A percentile compares a stretch with the other conserved stretches of the same genome.
These are phyloP conservation scores for Rhizophagus clarus DNA, from an alignment of 192 early-diverging fungal species.

Conservation along the genomic window DNA sequence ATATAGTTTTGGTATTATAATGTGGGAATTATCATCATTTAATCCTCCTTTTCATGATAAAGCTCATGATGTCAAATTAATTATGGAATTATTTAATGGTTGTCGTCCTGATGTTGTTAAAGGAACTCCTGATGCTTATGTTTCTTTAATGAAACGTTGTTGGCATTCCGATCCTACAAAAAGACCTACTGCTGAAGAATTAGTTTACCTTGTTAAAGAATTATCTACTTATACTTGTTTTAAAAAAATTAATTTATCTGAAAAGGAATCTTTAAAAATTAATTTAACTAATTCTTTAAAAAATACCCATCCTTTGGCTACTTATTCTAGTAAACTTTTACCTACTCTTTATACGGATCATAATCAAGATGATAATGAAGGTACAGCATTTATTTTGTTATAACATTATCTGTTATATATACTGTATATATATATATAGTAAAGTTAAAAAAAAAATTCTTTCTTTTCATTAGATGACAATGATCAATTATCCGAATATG, in stretches of 20 bases:
- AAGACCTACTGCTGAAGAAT: constrained; percentile 15
- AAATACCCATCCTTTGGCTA: neutral
- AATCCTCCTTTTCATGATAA: constrained; percentile 32
- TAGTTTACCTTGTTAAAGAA: neutral
- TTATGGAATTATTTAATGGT: neutral
- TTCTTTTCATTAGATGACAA: too few species aligned
- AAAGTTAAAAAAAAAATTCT: too few species aligned
- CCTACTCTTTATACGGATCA: too few species aligned
- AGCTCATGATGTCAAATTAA: neutral
- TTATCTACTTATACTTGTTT: neutral
- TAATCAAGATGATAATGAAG: too few species aligned
- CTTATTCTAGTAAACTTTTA: neutral
- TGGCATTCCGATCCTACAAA: neutral
- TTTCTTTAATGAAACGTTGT: constrained; percentile 2
- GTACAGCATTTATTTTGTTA: too few species aligned
- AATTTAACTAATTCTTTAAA: neutral
- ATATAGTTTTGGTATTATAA: constrained; percentile 46
- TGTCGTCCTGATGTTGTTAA: neutral
- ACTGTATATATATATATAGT: too few species aligned
- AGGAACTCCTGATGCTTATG: neutral
- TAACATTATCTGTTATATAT: too few species aligned
- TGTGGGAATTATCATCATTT: constrained; percentile 43
- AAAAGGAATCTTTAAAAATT: neutral
- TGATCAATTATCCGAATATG: too few species aligned
- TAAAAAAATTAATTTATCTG: neutral